Evolutionary conservation across 352 stramenopile genomes (phyloP).

Genomic region (Peronospora destructor): DNA sequence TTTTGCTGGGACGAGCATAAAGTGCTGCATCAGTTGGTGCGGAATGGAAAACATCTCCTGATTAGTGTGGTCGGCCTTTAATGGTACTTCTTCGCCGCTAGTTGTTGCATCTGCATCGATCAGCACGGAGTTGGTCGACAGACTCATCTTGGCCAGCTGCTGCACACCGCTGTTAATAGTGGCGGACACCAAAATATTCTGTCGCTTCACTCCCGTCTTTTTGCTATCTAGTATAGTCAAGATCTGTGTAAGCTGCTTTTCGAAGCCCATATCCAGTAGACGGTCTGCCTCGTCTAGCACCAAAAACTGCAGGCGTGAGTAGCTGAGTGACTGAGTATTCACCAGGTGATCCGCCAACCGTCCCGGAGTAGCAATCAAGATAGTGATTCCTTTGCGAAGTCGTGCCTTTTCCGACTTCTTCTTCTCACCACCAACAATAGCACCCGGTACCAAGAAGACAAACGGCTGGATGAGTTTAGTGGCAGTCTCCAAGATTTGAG

Average conservation of each 20-base stretch:
- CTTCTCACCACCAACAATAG: slow-evolving; percentile 93
- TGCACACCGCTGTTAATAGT: slow-evolving; percentile 84
- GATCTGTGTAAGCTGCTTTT: slow-evolving; percentile 98
- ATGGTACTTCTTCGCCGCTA: slow-evolving; percentile 8
- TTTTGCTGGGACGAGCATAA: slow-evolving; percentile 93
- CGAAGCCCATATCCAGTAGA: slow-evolving; percentile 99
- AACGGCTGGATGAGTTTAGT: slow-evolving; percentile 91
- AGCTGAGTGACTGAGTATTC: slow-evolving; percentile 89
- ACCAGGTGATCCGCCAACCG: slow-evolving; percentile 95
- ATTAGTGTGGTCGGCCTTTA: slow-evolving; percentile 10
- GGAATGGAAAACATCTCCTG: slow-evolving; percentile 84
- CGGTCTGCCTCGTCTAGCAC: slow-evolving; percentile 98
- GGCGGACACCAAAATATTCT: slow-evolving; percentile 85
- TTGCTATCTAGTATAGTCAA: slow-evolving; percentile 91
- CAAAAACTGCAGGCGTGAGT: slow-evolving; percentile 89
- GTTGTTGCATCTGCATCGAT: slow-evolving; percentile 66
- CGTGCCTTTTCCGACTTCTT: slow-evolving; percentile 85
- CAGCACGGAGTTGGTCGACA: slow-evolving; percentile 50
- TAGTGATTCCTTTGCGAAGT: slow-evolving; percentile 89
- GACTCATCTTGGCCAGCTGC: slow-evolving; percentile 77
- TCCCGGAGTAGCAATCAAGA: slow-evolving; percentile 96
- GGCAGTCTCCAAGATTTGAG: slow-evolving; percentile 94
- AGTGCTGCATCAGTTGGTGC: slow-evolving; percentile 92
- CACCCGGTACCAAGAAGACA: slow-evolving; percentile 77
- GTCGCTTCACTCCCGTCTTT: slow-evolving; percentile 62